phyloP scores from a whole-genome alignment of 257 asterid genomes.

The Solanum bulbocastanum region DNA sequence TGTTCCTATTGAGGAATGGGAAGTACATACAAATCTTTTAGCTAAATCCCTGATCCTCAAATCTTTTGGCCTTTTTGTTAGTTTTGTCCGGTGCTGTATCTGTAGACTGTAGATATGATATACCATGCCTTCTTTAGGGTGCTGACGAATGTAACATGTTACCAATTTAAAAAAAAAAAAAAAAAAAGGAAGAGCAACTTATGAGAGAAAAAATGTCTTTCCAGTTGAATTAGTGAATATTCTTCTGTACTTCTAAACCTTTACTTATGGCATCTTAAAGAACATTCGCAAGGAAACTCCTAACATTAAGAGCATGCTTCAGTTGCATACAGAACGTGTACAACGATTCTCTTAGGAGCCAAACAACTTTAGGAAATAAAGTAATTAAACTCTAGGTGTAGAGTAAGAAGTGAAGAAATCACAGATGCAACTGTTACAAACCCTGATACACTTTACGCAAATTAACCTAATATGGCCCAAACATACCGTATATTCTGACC shows the following conservation, averaged over 20 bases:
- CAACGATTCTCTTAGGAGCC: background rate
- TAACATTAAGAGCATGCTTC: background rate
- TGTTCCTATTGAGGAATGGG: background rate
- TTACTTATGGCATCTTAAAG: background rate
- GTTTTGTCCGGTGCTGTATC: background rate
- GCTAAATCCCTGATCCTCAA: background rate
- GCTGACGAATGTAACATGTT: too few species aligned
- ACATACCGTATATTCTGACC: conserved; percentile 61
- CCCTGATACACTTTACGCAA: background rate
- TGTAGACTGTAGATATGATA: background rate
- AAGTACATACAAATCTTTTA: background rate
- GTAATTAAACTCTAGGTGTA: background rate
- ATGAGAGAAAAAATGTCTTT: background rate
- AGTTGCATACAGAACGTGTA: background rate
- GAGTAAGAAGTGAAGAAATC: background rate
- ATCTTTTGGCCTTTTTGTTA: background rate
- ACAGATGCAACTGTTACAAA: background rate
- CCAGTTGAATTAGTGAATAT: background rate
- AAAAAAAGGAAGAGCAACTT: background rate
- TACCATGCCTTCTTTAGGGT: too few species aligned
- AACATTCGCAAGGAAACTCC: background rate
- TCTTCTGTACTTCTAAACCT: background rate
- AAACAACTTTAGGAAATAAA: background rate
- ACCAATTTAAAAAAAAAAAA: too few species aligned
- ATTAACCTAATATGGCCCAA: background rate